Evolutionary conservation across 2,329 filamentous ascomycete genomes (phyloP), one percentile per base, ranked within the genome.

Genomic region (Diaporthe sp.): DNA sequence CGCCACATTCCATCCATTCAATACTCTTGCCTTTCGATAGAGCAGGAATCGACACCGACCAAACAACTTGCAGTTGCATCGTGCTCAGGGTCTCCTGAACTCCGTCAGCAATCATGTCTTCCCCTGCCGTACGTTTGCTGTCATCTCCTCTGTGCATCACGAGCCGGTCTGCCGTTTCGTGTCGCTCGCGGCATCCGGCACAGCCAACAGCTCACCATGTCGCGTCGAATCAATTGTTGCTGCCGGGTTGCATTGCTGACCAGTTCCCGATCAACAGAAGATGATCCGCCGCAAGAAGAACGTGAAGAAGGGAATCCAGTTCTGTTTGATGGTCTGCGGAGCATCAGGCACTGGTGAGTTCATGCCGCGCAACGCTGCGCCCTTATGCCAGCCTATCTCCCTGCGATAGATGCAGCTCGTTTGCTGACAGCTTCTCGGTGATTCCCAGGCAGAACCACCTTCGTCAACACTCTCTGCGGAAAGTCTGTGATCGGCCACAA

Each of bases 221-320:
- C 72, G 75, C 71, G 68, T 63, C 67, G 70, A 49, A 37, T 73
- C 76, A 68, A 57, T 72, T 76, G 65, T 74, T 71, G 53, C 57
- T 74, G 57, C 57, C 76, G 76, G 61, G 73, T 78, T n/a, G 73
- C 78, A 47, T 76, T 76, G 79, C 82, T 85, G 75, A 85, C 80
- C 55, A 37, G 42, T 63, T 47, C 51, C 61, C 15, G 44, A 39
- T 39, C 70, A 82, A 78, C 86, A 95, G 92, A 95, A 97, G 87
- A 97, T 98, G 94, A 96, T 98, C 86, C 96, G 97, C 88, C 94
- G 95, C 88, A 99, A 99, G 96, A 99, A 99, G 94, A 98, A 99
- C 92, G 96, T 99, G 89, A 98, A 98, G 94, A 98, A 98, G 92
- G 97, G 97, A 85, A 98, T 99, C 85, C 97, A 99, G 91, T 99